Conservation (phyloP, 1,284 basidiomycete species). For the Ceratobasidium sp. region DNA sequence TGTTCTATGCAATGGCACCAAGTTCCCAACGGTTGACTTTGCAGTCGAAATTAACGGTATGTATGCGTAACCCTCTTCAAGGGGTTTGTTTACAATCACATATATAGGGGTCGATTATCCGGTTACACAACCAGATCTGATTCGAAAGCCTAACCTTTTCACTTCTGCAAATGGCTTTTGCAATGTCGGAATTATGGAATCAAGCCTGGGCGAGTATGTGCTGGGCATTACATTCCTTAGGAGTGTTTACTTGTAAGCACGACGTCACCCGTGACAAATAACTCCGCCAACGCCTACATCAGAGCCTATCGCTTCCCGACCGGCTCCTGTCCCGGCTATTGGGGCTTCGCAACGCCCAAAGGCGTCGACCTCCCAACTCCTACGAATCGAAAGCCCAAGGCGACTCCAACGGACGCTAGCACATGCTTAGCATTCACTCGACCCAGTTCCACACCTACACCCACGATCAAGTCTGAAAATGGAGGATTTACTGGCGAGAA, state of each 20-base stretch:
- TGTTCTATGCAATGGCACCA: slow-evolving; percentile 2
- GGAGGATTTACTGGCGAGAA: neutral
- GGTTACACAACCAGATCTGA: slow-evolving; percentile 22
- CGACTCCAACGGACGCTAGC: slow-evolving; percentile 22
- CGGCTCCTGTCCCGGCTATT: slow-evolving; percentile 31
- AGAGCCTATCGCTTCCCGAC: slow-evolving; percentile 37
- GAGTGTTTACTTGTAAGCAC: slow-evolving; percentile 31
- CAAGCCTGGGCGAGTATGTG: neutral
- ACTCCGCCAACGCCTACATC: neutral
- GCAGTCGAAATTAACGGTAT: slow-evolving; percentile 34
- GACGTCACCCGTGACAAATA: neutral
- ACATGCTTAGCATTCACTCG: slow-evolving; percentile 12
- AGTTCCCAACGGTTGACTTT: slow-evolving; percentile 22
- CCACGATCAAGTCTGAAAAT: slow-evolving; percentile 8
- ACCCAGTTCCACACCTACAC: slow-evolving; percentile 22
- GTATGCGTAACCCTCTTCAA: neutral
- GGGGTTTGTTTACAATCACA: neutral
- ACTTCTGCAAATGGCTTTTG: neutral
- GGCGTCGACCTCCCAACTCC: slow-evolving; percentile 12
- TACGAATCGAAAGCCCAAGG: slow-evolving; percentile 19
- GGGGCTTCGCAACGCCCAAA: slow-evolving; percentile 28
- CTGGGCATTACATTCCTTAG: slow-evolving; percentile 34
- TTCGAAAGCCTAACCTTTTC: neutral
- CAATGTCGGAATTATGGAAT: slow-evolving; percentile 34
- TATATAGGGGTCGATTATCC: slow-evolving; percentile 27